Base-by-base conservation (phyloP, 371 early-diverging fungal genomes). In the Lichtheimia hyalospora region DNA sequence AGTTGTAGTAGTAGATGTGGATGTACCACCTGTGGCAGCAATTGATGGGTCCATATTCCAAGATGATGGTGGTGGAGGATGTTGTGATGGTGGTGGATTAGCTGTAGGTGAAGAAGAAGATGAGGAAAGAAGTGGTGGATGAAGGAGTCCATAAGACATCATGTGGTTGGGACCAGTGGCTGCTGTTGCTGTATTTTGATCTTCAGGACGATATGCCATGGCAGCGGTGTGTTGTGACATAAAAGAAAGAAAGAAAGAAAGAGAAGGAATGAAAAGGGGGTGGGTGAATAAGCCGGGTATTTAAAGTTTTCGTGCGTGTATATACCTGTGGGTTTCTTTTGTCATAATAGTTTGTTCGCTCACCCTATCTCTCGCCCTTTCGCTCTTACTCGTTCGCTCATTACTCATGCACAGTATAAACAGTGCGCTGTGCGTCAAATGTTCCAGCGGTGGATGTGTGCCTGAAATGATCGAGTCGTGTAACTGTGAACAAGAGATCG, bases 201-300 rank as follows among this genome's bases (percentile, higher is more conserved):
- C 46, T n/a, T 46, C 46, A 18, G 46, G n/a, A 46, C 18, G n/a
- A 46, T 46, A 46, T 46, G 46, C 46, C 46, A 46, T 46, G 12
- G 39, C 24, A 34, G 49, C 12, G 43, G 41, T 16, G 13, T 25
- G 27, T 12, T 21, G 20, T 23, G 24, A 13, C 5, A 50, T 15
- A 49, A 51, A 58, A 41, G 44, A 57, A 44, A 44, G 43, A 50
- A 39, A 42, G 39, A 52, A 39, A 62, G 16, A 46, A 46, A 46
- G 46, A 46, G 46, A 46, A 46, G 21, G 46, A 46, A 21, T 18
- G 46, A 46, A 46, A 46, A 46, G 46, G 46, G 46, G 46, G 21
- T n/a, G 46, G 21, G 46, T 18, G 46, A 21, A 46, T 46, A 21
- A 46, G 21, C 46, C 21, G 46, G 21, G 18, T 46, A 46, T 46